Percentiles rank a stretch among this genome's conserved stretches.
Evolutionary conservation across 495 filamentous ascomycete genomes (phyloP).

Genomic region (Parathielavia appendiculata): DNA sequence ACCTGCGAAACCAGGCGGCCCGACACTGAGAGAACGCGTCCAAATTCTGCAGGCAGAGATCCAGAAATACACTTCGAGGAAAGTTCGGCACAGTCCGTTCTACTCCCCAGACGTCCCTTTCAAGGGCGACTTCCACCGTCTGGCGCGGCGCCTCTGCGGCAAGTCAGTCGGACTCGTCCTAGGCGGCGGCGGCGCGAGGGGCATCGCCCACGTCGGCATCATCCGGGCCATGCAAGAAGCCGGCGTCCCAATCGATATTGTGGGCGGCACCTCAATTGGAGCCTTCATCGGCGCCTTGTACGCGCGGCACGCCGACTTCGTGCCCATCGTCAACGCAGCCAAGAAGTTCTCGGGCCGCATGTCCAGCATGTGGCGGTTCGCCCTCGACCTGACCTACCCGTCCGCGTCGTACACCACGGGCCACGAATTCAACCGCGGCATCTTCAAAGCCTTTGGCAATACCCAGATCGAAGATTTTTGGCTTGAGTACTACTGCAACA

Average conservation of each 20-base stretch:
- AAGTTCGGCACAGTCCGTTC: slow-evolving; percentile 76
- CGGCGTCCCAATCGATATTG: slow-evolving; percentile 91
- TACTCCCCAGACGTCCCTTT: slow-evolving; percentile 89
- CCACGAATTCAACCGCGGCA: slow-evolving; percentile 97
- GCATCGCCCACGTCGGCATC: slow-evolving; percentile 86
- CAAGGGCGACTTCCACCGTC: slow-evolving; percentile 93
- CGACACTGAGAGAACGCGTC: slow-evolving; percentile 85
- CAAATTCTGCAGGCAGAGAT: slow-evolving; percentile 95
- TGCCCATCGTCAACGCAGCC: slow-evolving; percentile 91
- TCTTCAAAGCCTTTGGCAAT: slow-evolving; percentile 97
- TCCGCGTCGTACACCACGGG: slow-evolving; percentile 94
- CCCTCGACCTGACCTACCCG: slow-evolving; percentile 90
- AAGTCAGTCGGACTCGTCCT: slow-evolving; percentile 93
- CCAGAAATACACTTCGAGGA: slow-evolving; percentile 89
- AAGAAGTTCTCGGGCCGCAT: slow-evolving; percentile 97
- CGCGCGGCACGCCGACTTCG: slow-evolving; percentile 91
- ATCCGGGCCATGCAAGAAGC: slow-evolving; percentile 95
- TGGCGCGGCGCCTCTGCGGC: slow-evolving; percentile 85
- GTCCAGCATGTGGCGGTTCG: slow-evolving; percentile 96
- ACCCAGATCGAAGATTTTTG: slow-evolving; percentile 98
- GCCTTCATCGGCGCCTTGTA: slow-evolving; percentile 94
- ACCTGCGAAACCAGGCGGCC: slow-evolving; percentile 69
- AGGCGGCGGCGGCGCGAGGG: slow-evolving; percentile 87
- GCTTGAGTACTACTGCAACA: slow-evolving; percentile 99
- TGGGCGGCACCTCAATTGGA: slow-evolving; percentile 97